Conservation (phyloP, 805 yeast species). For the Barnettozyma populi region DNA sequence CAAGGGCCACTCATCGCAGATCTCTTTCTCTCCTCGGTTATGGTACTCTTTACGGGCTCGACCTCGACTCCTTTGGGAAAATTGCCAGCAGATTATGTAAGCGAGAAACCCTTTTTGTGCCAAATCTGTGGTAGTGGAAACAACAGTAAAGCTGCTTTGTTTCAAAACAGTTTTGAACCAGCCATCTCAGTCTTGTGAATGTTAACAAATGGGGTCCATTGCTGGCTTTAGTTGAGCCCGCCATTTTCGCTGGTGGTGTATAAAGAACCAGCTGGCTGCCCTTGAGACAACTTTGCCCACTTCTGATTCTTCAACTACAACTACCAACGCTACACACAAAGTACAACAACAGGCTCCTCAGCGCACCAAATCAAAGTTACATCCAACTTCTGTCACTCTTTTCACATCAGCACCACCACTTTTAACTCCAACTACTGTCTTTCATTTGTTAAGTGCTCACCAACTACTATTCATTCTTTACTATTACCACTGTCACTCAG, state of each 20-base stretch:
- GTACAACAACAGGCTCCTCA: not conserved
- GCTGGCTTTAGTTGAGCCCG: not conserved
- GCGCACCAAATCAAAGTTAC: not conserved
- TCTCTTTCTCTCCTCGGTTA: not conserved
- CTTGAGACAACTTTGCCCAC: not conserved
- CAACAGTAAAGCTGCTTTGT: not conserved
- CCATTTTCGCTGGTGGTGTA: not conserved
- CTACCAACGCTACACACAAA: not conserved
- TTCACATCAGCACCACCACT: slow-evolving; percentile 4
- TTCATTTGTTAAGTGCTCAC: slow-evolving; percentile 21
- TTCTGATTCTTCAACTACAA: not conserved
- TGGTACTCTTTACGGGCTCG: not conserved
- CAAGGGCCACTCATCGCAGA: not conserved
- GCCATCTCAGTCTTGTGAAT: not conserved
- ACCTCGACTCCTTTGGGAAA: not conserved
- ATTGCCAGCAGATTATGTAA: not conserved
- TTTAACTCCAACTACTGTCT: slow-evolving; percentile 19
- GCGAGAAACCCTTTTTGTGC: not conserved
- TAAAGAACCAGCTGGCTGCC: not conserved
- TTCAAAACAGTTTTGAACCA: not conserved
- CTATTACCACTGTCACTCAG: not conserved
- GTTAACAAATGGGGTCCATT: not conserved
- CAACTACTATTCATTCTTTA: slow-evolving; percentile 20
- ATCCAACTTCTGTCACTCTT: slow-evolving; percentile 26
- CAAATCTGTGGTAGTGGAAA: not conserved